Percentiles rank a stretch among this genome's conserved stretches.
Conservation (phyloP, 495 filamentous ascomycete genomes). For the Neurospora sp. region DNA sequence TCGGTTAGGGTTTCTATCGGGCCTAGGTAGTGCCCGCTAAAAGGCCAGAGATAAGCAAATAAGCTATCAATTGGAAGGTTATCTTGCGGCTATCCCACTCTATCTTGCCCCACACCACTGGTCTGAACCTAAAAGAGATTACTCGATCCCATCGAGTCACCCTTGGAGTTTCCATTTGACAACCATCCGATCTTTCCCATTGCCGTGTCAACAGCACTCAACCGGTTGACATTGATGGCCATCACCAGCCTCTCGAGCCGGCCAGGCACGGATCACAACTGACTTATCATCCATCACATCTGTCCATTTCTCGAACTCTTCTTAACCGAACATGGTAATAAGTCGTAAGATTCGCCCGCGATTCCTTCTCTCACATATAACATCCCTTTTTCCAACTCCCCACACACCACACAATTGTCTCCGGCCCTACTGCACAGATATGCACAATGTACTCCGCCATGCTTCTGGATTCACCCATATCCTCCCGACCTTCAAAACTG, state of each 20-base stretch:
- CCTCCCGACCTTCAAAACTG: neutral
- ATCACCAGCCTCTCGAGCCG: neutral
- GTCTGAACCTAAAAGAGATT: constrained; percentile 5
- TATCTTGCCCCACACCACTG: constrained; percentile 5
- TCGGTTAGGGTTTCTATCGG: neutral
- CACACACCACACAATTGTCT: neutral
- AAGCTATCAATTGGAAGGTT: constrained; percentile 9
- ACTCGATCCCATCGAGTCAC: constrained; percentile 18
- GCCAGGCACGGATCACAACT: neutral
- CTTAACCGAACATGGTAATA: neutral
- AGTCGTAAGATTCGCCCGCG: neutral
- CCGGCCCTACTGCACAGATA: neutral
- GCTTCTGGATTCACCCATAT: neutral
- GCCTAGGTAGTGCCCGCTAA: neutral
- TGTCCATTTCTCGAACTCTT: neutral
- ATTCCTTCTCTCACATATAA: neutral
- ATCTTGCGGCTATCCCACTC: neutral
- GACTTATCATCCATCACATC: neutral
- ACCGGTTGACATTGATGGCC: neutral
- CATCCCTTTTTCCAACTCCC: neutral
- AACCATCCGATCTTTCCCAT: neutral
- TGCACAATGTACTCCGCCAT: neutral
- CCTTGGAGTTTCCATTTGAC: neutral
- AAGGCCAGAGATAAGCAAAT: neutral
- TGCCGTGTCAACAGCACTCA: neutral